phyloP scores from a whole-genome alignment of 23 red algal species.

The Gracilaria vermiculophylla region DNA sequence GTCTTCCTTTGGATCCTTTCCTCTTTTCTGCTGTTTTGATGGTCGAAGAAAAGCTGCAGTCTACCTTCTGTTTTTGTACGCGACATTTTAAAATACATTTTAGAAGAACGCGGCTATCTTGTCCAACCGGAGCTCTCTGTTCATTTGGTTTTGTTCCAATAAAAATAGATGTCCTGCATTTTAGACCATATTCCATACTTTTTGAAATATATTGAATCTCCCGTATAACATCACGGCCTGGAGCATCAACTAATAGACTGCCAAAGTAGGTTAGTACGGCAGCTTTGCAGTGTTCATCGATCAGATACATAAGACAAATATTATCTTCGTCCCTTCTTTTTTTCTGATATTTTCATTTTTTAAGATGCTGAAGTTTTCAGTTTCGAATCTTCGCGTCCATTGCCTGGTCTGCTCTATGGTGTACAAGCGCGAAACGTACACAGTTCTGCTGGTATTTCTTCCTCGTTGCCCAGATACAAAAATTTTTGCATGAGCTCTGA shows the following conservation, averaged over 20 bases:
- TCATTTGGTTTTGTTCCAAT: not conserved
- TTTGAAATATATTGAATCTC: not conserved
- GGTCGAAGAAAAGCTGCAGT: not conserved
- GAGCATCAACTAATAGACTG: not conserved
- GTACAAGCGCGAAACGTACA: not conserved
- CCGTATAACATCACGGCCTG: not conserved
- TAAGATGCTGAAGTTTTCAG: too few species aligned
- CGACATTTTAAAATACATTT: not conserved
- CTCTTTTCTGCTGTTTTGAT: not conserved
- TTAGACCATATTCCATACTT: not conserved
- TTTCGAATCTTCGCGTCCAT: too few species aligned
- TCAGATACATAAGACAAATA: too few species aligned
- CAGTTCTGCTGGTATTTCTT: not conserved
- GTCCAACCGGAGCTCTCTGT: not conserved
- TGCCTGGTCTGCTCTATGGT: too few species aligned
- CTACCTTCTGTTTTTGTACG: not conserved
- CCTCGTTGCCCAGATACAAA: not conserved
- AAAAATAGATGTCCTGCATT: not conserved
- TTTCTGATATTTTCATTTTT: too few species aligned
- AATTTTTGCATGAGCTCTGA: not conserved
- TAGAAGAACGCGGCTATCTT: not conserved
- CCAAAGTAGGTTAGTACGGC: not conserved
- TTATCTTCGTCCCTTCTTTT: too few species aligned
- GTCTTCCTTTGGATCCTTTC: not conserved
- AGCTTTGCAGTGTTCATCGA: not conserved